Conservation (phyloP, 2,329 filamentous ascomycete species). For the Sclerotinia spermophila region DNA sequence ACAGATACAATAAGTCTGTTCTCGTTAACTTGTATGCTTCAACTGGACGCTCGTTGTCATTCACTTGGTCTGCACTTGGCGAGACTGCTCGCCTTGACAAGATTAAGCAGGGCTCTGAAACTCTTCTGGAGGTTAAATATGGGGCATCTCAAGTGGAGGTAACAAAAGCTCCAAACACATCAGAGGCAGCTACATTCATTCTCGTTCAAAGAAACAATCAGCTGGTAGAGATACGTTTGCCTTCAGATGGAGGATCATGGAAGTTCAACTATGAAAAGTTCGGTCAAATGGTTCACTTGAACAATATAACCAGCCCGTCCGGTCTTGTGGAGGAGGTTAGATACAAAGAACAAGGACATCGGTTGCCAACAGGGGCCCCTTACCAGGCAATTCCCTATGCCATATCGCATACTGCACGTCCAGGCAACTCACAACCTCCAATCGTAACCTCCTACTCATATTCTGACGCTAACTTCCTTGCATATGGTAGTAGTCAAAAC, state of each 20-base stretch:
- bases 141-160: not conserved
- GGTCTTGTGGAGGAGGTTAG: slow-evolving; percentile 7
- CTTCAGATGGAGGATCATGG: slow-evolving; percentile 5
- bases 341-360: slow-evolving; percentile 10
- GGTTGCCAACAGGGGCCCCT: slow-evolving; percentile 6
- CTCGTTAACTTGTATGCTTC: slow-evolving; percentile 7
- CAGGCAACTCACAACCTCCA: slow-evolving; percentile 7
- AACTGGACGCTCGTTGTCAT: not conserved
- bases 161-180: slow-evolving; percentile 8
- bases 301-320: not conserved
- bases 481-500: not conserved
- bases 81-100: slow-evolving; percentile 4
- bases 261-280: slow-evolving; percentile 4
- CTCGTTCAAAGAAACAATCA: not conserved
- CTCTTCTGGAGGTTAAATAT: slow-evolving; percentile 14
- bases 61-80: not conserved
- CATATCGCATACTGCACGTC: slow-evolving; percentile 10
- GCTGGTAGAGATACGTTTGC: not conserved
- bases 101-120: slow-evolving; percentile 10
- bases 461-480: slow-evolving; percentile 11
- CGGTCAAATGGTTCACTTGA: not conserved
- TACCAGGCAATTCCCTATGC: slow-evolving; percentile 6
- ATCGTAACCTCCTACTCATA: slow-evolving; percentile 1
- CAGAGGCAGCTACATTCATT: slow-evolving; percentile 9
- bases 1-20: slow-evolving; percentile 13